Evolutionary conservation across 345 rosid genomes (phyloP).

Genomic region (Arabidopsis thaliana): DNA sequence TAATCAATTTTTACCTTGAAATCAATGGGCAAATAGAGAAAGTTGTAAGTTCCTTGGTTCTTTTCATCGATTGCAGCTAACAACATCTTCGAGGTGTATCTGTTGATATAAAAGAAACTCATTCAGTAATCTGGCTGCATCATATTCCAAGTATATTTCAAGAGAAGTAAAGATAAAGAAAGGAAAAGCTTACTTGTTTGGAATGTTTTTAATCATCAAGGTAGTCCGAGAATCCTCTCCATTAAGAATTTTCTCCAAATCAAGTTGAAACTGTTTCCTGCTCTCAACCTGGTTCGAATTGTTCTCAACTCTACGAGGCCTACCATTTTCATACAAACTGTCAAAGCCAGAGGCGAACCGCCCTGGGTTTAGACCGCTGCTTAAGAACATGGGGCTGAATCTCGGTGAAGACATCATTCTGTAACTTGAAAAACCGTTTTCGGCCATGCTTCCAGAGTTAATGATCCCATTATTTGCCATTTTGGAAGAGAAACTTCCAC

Average conservation of each 20-base stretch:
- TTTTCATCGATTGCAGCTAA: constrained; percentile 38
- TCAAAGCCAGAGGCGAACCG: constrained; percentile 55
- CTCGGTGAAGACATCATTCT: constrained; percentile 83
- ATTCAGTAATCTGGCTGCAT: neutral
- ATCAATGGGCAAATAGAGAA: constrained; percentile 47
- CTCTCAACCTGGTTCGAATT: constrained; percentile 63
- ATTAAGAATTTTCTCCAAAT: constrained; percentile 70
- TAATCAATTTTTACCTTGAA: constrained; percentile 35
- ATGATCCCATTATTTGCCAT: constrained; percentile 56
- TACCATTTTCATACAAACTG: constrained; percentile 66
- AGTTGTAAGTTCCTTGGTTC: constrained; percentile 45
- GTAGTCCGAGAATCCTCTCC: constrained; percentile 74
- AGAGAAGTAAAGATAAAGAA: neutral
- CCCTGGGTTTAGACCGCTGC: constrained; percentile 65
- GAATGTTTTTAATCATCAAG: constrained; percentile 70
- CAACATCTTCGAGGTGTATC: constrained; percentile 49
- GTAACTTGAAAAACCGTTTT: constrained; percentile 60
- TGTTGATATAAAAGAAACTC: constrained; percentile 19
- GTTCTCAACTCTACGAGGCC: constrained; percentile 65
- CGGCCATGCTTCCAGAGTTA: constrained; percentile 57
- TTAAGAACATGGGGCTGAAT: constrained; percentile 63
- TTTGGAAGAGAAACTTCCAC: constrained; percentile 46
- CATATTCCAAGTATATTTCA: neutral
- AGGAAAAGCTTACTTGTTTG: constrained; percentile 57
- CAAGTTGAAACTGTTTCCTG: constrained; percentile 83